Base-by-base conservation (phyloP, 73 alveolate species). In the Effrenium voratum region DNA sequence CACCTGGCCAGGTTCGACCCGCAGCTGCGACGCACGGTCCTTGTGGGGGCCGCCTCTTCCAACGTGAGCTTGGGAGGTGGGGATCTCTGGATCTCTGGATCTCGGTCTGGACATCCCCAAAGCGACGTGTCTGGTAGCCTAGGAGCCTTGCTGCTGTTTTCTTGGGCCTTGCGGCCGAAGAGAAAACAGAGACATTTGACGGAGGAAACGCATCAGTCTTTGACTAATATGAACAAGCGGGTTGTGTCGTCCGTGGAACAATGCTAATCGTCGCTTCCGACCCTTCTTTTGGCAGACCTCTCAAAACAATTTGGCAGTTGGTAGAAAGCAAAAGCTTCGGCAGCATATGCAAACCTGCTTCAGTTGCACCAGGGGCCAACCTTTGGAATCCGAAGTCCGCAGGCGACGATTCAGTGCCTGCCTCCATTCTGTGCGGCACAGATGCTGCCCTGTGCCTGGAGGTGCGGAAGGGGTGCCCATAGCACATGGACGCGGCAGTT, bases 1-100 rank as follows among this genome's bases (percentile, higher is more conserved):
- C 0, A 44, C 49, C 82, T 66, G 34, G 40, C 19, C 59, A 84
- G 95, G 87, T 88, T 88, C 81, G 96, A 88, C 55, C 96, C 96
- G 15, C 52, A 88, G 34, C 43, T 88, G 41, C 22, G 13, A 19
- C 96, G 96, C 52, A 88, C 96, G 16, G 73, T 88, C 75, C 75
- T 88, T 73, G 96, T 68, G 70, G 96, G 96, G 32, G 96, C 96
- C 6, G 96, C 96, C 32, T 85, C 96, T 36, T 88, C 96, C 41
- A 73, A 55, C 75, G 96, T 88, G 44, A 60, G 47, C 41, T 44
- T 57, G 0, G 96, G 96, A 88, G 96, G 96, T 47, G 50, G 36
- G 57, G 44, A 26, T 30, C 50, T 72, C 30, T 22, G 46, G 82
- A n/a, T 30, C 82, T 36, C n/a, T 57, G 72, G 16, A 1, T 57